Evolutionary conservation across 257 asterid genomes (phyloP), one percentile per base, ranked within the genome.

Genomic region (Nicotiana sylvestris): DNA sequence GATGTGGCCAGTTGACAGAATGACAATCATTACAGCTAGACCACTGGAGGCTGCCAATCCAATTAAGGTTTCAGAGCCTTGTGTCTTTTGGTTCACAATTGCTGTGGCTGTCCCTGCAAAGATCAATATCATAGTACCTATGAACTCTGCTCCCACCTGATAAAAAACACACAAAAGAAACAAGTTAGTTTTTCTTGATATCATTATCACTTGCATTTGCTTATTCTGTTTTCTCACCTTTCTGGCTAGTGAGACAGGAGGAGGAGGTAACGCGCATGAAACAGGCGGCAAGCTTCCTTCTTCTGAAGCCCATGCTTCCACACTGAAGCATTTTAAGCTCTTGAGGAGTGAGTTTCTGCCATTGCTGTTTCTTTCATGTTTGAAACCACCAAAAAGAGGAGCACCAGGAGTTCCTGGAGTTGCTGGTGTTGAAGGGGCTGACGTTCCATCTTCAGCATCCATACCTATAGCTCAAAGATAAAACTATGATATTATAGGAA

Each of bases 81-180:
- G 81, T 3, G 91, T 94, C 91, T 92, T 91, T 72, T 93, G 85
- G 87, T 95, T 95, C 79, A 93, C 98, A 5, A 95, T 90, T 2
- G 96, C 91, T 4, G 98, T 90, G 78, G 97, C 93, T 16, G 94
- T 88, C 55, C 92, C 96, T 0, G 97, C 83, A 57, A 92, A 94
- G 8, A 94, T 92, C 5, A 94, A 90, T 80, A 93, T 90, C 13
- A 93, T 76, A 35, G 98, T 94, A 18, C 98, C 98, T 86, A 93
- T 88, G 62, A 94, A 92, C 90, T 94, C 98, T 8, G 98, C 98
- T 85, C 97, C 98, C 78, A 94, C 98, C 98, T 94, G 90, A 43
- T 9, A 9, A 43, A 43, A 43, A 9, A 43, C 12, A 9, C 51
- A 9, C 1, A 43, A 12, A 43, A 43, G 0, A 43, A 43, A 43